A percentile compares a stretch with the other conserved stretches of the same genome.
These are phyloP conservation scores for Leccinum subtestaceum DNA, from an alignment of 768 basidiomycete genomes.

Conservation along the genomic window DNA sequence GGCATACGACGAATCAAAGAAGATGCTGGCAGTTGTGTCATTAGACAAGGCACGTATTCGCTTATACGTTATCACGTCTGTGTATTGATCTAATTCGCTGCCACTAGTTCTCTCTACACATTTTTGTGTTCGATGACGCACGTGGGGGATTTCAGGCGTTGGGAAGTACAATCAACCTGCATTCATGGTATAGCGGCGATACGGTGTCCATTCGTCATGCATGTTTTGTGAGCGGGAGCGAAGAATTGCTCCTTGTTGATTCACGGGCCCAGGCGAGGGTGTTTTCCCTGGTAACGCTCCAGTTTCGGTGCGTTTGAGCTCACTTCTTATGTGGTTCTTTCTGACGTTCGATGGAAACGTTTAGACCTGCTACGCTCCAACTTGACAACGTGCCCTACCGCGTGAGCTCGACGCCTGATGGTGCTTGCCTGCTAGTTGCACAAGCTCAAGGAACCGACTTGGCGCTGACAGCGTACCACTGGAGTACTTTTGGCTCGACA, in stretches of 20 bases:
- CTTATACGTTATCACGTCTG: not conserved
- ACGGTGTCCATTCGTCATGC: constrained; percentile 32
- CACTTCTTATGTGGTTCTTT: not conserved
- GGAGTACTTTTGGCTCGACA: constrained; percentile 53
- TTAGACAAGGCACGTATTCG: constrained; percentile 35
- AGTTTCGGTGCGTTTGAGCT: constrained; percentile 33
- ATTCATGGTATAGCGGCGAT: constrained; percentile 39
- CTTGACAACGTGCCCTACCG: constrained; percentile 33
- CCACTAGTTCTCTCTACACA: constrained; percentile 37
- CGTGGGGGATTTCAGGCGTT: constrained; percentile 38
- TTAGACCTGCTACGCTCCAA: constrained; percentile 46
- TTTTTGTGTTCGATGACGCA: constrained; percentile 47
- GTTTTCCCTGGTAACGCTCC: constrained; percentile 52
- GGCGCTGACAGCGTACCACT: constrained; percentile 46
- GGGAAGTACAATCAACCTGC: constrained; percentile 41
- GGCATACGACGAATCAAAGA: constrained; percentile 51
- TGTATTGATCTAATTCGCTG: not conserved
- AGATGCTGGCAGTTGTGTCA: constrained; percentile 46
- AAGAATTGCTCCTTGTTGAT: constrained; percentile 54
- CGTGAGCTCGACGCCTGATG: constrained; percentile 49
- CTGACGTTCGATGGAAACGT: not conserved
- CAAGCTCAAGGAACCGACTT: constrained; percentile 17
- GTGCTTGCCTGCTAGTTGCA: constrained; percentile 46
- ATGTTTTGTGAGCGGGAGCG: constrained; percentile 47
- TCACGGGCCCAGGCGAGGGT: constrained; percentile 41